phyloP scores from a whole-genome alignment of 2,329 filamentous ascomycete genomes.

The Paramyrothecium roridum region DNA sequence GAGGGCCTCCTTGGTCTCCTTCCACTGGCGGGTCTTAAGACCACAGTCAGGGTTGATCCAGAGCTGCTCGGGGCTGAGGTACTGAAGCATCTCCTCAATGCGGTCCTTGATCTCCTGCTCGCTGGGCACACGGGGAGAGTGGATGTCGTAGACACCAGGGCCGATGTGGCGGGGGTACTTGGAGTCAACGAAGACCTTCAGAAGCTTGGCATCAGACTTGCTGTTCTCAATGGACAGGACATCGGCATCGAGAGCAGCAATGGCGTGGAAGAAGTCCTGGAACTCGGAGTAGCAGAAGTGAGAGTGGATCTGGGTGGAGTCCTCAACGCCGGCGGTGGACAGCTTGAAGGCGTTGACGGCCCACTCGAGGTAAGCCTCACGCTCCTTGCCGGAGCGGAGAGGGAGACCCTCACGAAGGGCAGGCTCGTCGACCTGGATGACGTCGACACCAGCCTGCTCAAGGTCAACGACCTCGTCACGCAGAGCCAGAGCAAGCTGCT shows the following conservation, averaged over 20 bases:
- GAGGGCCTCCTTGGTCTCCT: slow-evolving; percentile 95
- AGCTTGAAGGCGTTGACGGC: slow-evolving; percentile 98
- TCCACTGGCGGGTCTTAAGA: slow-evolving; percentile 98
- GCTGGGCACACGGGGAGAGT: slow-evolving; percentile 94
- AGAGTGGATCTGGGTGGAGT: slow-evolving; percentile 98
- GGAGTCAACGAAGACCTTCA: slow-evolving; percentile 97
- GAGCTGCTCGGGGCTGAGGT: slow-evolving; percentile 96
- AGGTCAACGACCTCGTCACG: slow-evolving; percentile 98
- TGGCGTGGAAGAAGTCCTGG: slow-evolving; percentile 99
- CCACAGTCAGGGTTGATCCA: slow-evolving; percentile 99
- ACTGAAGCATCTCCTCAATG: slow-evolving; percentile 95
- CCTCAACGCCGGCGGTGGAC: slow-evolving; percentile 85
- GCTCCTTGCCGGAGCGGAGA: slow-evolving; percentile 89
- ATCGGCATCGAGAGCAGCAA: slow-evolving; percentile 94
- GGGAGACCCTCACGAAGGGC: slow-evolving; percentile 99
- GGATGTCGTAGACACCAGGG: slow-evolving; percentile 99
- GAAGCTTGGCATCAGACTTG: slow-evolving; percentile 99
- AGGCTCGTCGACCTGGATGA: slow-evolving; percentile 99
- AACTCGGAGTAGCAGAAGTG: slow-evolving; percentile 99
- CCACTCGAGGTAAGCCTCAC: slow-evolving; percentile 95
- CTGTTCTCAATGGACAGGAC: slow-evolving; percentile 99
- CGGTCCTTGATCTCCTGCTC: slow-evolving; percentile 99
- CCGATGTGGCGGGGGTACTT: slow-evolving; percentile 98
- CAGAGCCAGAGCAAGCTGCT: slow-evolving; percentile 97
- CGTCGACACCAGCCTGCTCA: slow-evolving; percentile 91